These are phyloP conservation scores for Helichrysum umbraculigerum DNA, from an alignment of 129 eudicot genomes.

Conservation along the genomic window DNA sequence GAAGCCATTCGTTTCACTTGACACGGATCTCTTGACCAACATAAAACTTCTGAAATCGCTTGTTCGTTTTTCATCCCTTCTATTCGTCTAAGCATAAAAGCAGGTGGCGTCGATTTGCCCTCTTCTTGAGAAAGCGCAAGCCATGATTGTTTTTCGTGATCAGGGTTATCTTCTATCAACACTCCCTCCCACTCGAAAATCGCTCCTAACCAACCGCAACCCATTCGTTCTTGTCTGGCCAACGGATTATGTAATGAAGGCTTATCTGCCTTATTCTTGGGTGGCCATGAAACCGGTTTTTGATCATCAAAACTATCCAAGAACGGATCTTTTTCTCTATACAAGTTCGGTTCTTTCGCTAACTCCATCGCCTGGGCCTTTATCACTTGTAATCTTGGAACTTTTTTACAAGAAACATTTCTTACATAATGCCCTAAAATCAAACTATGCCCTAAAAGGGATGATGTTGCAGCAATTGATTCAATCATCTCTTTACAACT, in stretches of 20 bases:
- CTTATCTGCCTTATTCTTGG: conserved; percentile 72
- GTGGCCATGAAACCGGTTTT: conserved; percentile 63
- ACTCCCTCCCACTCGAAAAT: conserved; percentile 97
- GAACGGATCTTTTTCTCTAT: conserved; percentile 48
- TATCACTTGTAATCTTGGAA: conserved; percentile 34
- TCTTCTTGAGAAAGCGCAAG: conserved; percentile 72
- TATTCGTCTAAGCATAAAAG: conserved; percentile 55
- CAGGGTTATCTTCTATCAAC: conserved; percentile 67
- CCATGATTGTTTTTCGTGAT: conserved; percentile 89
- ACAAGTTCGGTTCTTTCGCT: conserved; percentile 58
- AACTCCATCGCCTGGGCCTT: conserved; percentile 76
- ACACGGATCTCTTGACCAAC: conserved; percentile 84
- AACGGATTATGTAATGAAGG: conserved; percentile 68
- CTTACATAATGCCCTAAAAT: conserved; percentile 32
- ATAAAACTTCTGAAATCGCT: conserved; percentile 82
- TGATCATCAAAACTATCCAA: conserved; percentile 39
- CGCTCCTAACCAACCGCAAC: conserved; percentile 92
- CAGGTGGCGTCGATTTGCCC: conserved; percentile 70
- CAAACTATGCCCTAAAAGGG: conserved; percentile 53
- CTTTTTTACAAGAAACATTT: conserved; percentile 37
- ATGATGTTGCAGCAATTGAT: conserved; percentile 55
- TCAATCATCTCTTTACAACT: conserved; percentile 55
- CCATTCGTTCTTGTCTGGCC: conserved; percentile 83
- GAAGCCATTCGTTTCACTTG: conserved; percentile 57
- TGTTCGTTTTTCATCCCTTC: conserved; percentile 96